These are phyloP conservation scores for Verticillium albo-atrum DNA, from an alignment of 2,329 filamentous ascomycete genomes.

Conservation along the genomic window DNA sequence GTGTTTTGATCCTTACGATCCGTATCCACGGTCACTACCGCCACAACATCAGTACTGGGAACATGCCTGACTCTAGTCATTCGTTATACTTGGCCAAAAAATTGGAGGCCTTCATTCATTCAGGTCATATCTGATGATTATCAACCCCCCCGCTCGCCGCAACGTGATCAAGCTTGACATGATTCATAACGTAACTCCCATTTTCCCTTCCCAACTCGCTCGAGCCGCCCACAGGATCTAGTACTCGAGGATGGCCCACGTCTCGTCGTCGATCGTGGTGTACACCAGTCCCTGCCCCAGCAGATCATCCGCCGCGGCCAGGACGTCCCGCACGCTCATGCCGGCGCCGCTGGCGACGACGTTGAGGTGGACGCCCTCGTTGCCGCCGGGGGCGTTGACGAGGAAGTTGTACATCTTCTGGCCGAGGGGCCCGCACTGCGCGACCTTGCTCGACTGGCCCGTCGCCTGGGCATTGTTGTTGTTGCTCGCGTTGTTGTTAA, in stretches of 20 bases:
- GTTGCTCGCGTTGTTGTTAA: neutral
- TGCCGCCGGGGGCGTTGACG: constrained; percentile 61
- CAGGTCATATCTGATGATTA: neutral
- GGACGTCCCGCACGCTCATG: constrained; percentile 65
- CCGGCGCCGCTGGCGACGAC: constrained; percentile 64
- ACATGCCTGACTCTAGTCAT: constrained; percentile 8
- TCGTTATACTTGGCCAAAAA: constrained; percentile 9
- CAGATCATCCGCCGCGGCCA: constrained; percentile 78
- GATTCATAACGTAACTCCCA: neutral
- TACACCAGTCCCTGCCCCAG: constrained; percentile 71
- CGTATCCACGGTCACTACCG: constrained; percentile 1
- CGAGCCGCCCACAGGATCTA: too few relatives aligned
- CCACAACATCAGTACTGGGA: neutral
- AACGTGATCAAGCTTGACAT: neutral
- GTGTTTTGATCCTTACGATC: too few relatives aligned
- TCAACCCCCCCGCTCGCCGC: neutral
- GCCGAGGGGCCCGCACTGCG: constrained; percentile 51
- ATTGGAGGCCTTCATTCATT: constrained; percentile 8
- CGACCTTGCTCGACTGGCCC: constrained; percentile 31
- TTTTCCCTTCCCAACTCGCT: neutral
- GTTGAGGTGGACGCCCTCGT: constrained; percentile 81
- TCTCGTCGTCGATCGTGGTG: constrained; percentile 88
- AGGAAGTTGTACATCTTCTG: constrained; percentile 70
- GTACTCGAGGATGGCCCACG: constrained; percentile 79
- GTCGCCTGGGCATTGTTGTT: constrained; percentile 23